Evolutionary conservation across 352 stramenopile species (phyloP), one percentile per base, ranked within the genome.

Genomic region (Phytophthora brassicae): DNA sequence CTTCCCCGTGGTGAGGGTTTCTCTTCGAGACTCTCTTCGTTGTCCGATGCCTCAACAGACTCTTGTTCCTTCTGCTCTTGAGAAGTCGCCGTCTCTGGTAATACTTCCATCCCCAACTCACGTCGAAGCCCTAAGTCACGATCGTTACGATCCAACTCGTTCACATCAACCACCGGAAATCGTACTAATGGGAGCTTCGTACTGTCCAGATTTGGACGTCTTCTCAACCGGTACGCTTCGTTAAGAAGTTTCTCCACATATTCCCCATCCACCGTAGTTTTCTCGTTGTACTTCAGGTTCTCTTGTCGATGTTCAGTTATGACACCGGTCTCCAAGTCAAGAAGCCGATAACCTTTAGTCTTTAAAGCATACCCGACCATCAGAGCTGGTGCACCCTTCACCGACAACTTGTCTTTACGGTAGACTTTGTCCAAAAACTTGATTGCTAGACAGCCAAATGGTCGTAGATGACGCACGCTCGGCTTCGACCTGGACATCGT

Each of bases 371-470:
- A 56, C 0, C 56, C 56, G 0, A 51, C 36, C 36, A 51, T 31
- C 26, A 56, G 16, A 23, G 24, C 5, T 13, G 45, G 46, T 13
- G 38, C 38, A 4, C 46, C 45, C 13, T 20, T 26, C 45, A 14
- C 38, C 8, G 56, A 64, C 38, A 64, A 44, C 38, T 64, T 64
- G 19, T 45, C 38, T 16, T 28, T 14, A n/a, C 46, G 46, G 9
- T 53, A 53, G 7, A 53, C 46, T 4, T 53, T 53, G n/a, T 53
- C 56, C 24, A 64, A 36, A 45, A 56, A 64, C 19, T 56, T 64
- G 8, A 56, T 3, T 8, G 45, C 33, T 0, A 63, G 29, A 43
- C 44, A 56, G 19, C 35, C 56, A 51, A 64, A 64, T 2, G 56
- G 45, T 13, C 38, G 11, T 6, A 56, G 14, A 17, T 63, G 44